A percentile compares a stretch with the other conserved stretches of the same genome.
phyloP scores from a whole-genome alignment of 768 basidiomycete species.

The Pleurotus platypus region DNA sequence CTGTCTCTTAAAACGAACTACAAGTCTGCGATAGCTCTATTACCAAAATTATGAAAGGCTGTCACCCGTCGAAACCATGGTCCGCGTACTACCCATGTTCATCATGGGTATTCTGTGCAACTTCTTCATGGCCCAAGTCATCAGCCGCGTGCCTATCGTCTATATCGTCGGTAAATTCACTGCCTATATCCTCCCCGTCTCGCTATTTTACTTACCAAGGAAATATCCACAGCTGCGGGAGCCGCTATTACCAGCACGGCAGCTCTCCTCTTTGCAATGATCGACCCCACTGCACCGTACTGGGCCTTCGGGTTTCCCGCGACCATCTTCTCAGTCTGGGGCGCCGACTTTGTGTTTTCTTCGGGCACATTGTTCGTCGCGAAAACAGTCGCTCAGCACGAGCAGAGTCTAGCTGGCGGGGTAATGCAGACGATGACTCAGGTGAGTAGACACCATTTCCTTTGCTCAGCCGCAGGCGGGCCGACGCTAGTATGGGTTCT shows the following conservation, averaged over 20 bases:
- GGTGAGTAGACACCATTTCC: slow-evolving; percentile 21
- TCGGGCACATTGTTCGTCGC: slow-evolving; percentile 57
- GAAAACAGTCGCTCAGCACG: slow-evolving; percentile 44
- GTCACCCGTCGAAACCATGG: slow-evolving; percentile 46
- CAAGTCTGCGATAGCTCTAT: slow-evolving; percentile 35
- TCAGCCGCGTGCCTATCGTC: slow-evolving; percentile 40
- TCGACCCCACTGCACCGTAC: slow-evolving; percentile 40
- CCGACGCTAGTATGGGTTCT: too few species aligned
- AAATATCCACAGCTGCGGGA: slow-evolving; percentile 20
- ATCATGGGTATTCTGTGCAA: slow-evolving; percentile 49
- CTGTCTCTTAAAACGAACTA: background rate
- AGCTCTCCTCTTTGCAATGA: slow-evolving; percentile 52
- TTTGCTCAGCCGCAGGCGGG: background rate
- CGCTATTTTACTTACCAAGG: background rate
- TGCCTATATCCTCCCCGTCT: background rate
- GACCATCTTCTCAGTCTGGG: slow-evolving; percentile 49
- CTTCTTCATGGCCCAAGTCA: slow-evolving; percentile 45
- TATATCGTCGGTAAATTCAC: slow-evolving; percentile 39
- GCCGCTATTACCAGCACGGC: slow-evolving; percentile 45
- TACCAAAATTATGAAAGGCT: slow-evolving; percentile 51
- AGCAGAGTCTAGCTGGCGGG: slow-evolving; percentile 58
- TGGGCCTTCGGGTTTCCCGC: slow-evolving; percentile 66
- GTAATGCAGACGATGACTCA: slow-evolving; percentile 62
- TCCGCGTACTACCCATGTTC: slow-evolving; percentile 56
- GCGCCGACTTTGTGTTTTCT: slow-evolving; percentile 59